Evolutionary conservation across 2,329 filamentous ascomycete genomes (phyloP).

Genomic region (Seiridium cupressi): DNA sequence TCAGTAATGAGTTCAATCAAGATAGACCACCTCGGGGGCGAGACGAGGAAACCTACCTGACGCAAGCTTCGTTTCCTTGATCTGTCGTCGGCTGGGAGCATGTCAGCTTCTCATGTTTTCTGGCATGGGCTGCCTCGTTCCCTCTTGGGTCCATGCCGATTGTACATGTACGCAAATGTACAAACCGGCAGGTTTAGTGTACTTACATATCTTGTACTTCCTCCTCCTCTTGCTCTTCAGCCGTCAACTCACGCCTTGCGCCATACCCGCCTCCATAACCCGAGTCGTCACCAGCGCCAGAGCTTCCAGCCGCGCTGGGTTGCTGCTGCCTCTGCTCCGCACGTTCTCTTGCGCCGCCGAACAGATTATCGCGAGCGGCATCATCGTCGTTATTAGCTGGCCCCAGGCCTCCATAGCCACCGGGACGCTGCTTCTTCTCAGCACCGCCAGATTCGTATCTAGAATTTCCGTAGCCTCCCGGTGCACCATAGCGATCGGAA

Average conservation of each 20-base stretch:
- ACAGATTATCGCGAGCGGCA: constrained; percentile 61
- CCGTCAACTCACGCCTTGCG: constrained; percentile 75
- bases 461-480: constrained; percentile 51
- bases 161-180: no score
- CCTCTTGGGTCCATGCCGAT: no score
- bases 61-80: constrained; percentile 73
- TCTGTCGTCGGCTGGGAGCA: constrained; percentile 70
- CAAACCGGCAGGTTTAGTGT: no score
- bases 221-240: constrained; percentile 72
- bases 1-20: no score
- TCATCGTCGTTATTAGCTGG: constrained; percentile 44
- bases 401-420: constrained; percentile 62
- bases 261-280: constrained; percentile 53
- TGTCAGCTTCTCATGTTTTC: no score
- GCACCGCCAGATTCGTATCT: constrained; percentile 44
- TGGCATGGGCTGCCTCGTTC: no score
- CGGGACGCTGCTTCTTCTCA: constrained; percentile 36
- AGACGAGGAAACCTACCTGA: constrained; percentile 32
- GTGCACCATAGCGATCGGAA: constrained; percentile 50
- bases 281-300: constrained; percentile 13
- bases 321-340: constrained; percentile 17
- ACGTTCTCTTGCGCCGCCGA: constrained; percentile 36
- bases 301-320: constrained; percentile 12
- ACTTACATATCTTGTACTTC: constrained; percentile 46
- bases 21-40: no score